A percentile compares a stretch with the other conserved stretches of the same genome.
phyloP scores from a whole-genome alignment of 768 basidiomycete species.

The Boletus reticuloceps region DNA sequence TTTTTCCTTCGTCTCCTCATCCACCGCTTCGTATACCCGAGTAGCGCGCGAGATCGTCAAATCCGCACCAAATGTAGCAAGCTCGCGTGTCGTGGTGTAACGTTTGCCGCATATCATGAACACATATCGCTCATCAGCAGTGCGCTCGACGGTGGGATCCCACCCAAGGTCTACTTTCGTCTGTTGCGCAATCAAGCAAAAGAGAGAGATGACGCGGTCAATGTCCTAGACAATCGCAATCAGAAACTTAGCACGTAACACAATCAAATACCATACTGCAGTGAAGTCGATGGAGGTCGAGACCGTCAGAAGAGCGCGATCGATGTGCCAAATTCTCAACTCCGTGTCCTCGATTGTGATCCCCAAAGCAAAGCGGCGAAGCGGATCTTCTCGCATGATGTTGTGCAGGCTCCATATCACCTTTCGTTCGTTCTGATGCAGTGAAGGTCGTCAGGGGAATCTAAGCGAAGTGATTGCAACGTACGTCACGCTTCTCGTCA shows the following conservation, averaged over 20 bases:
- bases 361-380: conserved; percentile 25
- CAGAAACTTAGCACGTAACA: background rate
- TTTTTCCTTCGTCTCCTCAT: background rate
- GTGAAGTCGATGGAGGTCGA: background rate
- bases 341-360: conserved; percentile 25
- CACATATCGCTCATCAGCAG: background rate
- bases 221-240: conserved; percentile 1
- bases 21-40: background rate
- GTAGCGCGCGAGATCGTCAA: background rate
- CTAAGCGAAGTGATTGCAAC: background rate
- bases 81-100: background rate
- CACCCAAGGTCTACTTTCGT: background rate
- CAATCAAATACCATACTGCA: background rate
- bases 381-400: conserved; percentile 28
- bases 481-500: background rate
- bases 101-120: background rate
- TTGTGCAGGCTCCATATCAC: conserved; percentile 27
- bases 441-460: background rate
- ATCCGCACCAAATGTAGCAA: background rate
- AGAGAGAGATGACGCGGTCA: conserved; percentile 3
- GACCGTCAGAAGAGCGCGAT: background rate
- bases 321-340: conserved; percentile 27
- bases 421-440: conserved; percentile 15
- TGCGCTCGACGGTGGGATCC: background rate
- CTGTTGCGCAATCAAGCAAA: background rate